phyloP scores from a whole-genome alignment of 2,329 filamentous ascomycete genomes.

The Geosmithia flava region DNA sequence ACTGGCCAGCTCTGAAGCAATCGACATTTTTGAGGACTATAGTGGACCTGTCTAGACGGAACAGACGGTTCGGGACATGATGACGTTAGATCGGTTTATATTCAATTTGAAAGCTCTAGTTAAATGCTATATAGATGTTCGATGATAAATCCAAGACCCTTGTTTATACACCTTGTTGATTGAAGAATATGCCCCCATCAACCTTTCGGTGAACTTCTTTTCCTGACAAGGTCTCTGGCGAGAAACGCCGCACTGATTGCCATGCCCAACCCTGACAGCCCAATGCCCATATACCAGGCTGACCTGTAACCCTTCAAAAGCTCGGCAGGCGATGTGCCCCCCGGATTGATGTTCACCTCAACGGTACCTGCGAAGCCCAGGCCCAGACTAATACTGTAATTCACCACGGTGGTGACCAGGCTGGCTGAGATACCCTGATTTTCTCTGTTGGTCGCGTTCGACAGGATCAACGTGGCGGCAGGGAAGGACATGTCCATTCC shows the following conservation, averaged over 20 bases:
- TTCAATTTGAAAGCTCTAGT: too few relatives aligned
- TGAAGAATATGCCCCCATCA: too few relatives aligned
- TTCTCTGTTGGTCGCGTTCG: conserved; percentile 31
- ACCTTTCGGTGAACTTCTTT: background rate
- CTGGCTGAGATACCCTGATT: conserved; percentile 36
- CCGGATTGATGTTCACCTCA: conserved; percentile 27
- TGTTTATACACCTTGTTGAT: too few relatives aligned
- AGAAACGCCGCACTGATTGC: conserved; percentile 5
- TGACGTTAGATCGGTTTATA: too few relatives aligned
- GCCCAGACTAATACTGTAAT: conserved; percentile 55
- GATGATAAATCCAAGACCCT: too few relatives aligned
- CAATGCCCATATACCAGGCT: conserved; percentile 28
- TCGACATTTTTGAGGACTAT: too few relatives aligned
- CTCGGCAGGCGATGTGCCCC: conserved; percentile 10
- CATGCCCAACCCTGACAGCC: conserved; percentile 14
- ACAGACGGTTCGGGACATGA: too few relatives aligned
- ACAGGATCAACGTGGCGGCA: conserved; percentile 46
- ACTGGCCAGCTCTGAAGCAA: too few relatives aligned
- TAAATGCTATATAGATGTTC: too few relatives aligned
- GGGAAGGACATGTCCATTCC: conserved; percentile 59
- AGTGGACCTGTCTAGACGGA: too few relatives aligned
- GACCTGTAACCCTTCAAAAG: conserved; percentile 20
- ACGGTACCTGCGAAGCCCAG: conserved; percentile 55
- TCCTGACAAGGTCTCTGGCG: background rate
- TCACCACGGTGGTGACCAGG: conserved; percentile 52